phyloP scores from a whole-genome alignment of 177 flowering plant genomes.

The Vitis hybrid region DNA sequence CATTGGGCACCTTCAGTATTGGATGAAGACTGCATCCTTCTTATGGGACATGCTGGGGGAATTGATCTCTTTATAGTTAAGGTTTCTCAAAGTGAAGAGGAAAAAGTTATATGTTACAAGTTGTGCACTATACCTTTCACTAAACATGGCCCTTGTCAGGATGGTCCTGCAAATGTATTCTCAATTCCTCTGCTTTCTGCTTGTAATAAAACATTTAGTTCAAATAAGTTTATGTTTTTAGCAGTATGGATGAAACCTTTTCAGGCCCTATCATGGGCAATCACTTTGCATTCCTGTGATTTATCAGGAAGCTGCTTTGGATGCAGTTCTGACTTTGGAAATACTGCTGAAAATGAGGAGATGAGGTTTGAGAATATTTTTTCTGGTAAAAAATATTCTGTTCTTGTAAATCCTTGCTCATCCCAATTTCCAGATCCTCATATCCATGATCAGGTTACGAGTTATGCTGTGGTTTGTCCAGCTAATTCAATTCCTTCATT shows the following conservation, averaged over 20 bases:
- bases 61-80: conserved; percentile 69
- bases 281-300: conserved; percentile 54
- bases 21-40: conserved; percentile 53
- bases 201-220: conserved; percentile 28
- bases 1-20: conserved; percentile 73
- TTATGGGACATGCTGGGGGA: conserved; percentile 68
- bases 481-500: conserved; percentile 25
- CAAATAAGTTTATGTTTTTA: conserved; percentile 57
- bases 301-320: conserved; percentile 31
- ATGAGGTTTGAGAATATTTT: conserved; percentile 42
- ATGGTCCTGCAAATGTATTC: conserved; percentile 52
- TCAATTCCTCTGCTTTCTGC: conserved; percentile 53
- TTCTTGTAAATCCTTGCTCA: conserved; percentile 52
- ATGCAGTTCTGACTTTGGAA: conserved; percentile 30
- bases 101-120: conserved; percentile 41
- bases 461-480: conserved; percentile 57
- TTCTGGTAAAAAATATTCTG: conserved; percentile 45
- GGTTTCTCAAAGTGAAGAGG: conserved; percentile 32
- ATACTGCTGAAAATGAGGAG: conserved; percentile 16
- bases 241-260: conserved; percentile 70
- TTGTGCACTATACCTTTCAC: conserved; percentile 71
- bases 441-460: conserved; percentile 49
- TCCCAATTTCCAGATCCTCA: conserved; percentile 59
- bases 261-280: conserved; percentile 78
- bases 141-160: conserved; percentile 23